Percentiles rank a stretch among this genome's conserved stretches.
Evolutionary conservation across 2,329 filamentous ascomycete genomes (phyloP).

Genomic region (Fusarium foetens): DNA sequence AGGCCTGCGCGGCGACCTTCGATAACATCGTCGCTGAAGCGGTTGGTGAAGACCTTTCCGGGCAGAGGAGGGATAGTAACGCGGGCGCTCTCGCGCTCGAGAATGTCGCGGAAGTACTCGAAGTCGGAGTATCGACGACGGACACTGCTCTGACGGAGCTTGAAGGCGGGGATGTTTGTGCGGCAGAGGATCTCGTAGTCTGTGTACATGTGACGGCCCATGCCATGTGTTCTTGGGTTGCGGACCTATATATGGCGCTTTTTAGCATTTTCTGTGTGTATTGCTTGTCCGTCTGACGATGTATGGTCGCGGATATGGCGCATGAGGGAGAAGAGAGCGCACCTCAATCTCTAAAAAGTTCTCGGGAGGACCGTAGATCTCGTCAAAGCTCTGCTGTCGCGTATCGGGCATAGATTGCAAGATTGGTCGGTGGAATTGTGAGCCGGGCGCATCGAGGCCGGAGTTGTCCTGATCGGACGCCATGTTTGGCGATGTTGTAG

Average conservation of each 20-base stretch:
- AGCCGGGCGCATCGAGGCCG: constrained; percentile 44
- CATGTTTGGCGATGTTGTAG: constrained; percentile 54
- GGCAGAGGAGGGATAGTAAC: constrained; percentile 96
- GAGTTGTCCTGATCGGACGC: constrained; percentile 53
- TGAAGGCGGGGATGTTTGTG: constrained; percentile 99
- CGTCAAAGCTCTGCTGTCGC: constrained; percentile 94
- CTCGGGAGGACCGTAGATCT: constrained; percentile 98
- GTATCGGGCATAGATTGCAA: constrained; percentile 76
- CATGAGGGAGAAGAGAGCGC: constrained; percentile 13
- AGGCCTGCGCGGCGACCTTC: constrained; percentile 91
- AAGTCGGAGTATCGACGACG: constrained; percentile 97
- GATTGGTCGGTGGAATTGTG: constrained; percentile 60
- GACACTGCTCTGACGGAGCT: constrained; percentile 87
- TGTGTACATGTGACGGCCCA: constrained; percentile 96
- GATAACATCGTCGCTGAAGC: constrained; percentile 98
- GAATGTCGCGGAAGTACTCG: constrained; percentile 97
- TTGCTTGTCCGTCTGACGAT: neutral
- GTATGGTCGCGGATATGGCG: neutral
- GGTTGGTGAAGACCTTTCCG: constrained; percentile 97
- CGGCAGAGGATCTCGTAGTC: constrained; percentile 98
- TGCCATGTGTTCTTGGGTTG: constrained; percentile 93
- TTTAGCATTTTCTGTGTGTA: constrained; percentile 2
- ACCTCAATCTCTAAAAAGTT: constrained; percentile 99
- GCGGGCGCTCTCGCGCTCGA: constrained; percentile 92
- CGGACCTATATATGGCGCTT: constrained; percentile 71